Evolutionary conservation across 164 flowering plant species (phyloP).

Genomic region (Nymphaea colorata): DNA sequence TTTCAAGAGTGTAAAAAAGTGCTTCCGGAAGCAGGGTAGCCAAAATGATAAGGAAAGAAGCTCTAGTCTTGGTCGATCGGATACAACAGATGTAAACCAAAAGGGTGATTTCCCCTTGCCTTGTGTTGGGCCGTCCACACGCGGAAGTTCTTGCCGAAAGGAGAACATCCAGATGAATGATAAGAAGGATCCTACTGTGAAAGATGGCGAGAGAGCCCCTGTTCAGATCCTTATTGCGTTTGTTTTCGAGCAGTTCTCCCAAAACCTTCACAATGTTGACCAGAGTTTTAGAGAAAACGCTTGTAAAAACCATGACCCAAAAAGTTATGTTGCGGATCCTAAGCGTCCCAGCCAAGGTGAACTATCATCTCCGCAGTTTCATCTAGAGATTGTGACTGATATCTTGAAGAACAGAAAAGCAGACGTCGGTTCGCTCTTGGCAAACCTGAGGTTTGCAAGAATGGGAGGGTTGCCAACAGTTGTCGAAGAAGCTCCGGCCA

Average conservation of each 20-base stretch:
- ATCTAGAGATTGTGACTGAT: constrained; percentile 29
- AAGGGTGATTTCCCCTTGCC: background rate
- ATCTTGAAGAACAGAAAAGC: constrained; percentile 50
- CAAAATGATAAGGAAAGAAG: constrained; percentile 1
- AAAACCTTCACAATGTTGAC: constrained; percentile 52
- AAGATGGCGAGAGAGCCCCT: constrained; percentile 34
- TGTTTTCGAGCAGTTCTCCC: constrained; percentile 42
- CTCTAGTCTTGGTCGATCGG: background rate
- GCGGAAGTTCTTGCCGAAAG: constrained; percentile 13
- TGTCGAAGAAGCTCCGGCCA: constrained; percentile 39
- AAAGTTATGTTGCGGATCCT: constrained; percentile 7
- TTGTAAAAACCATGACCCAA: constrained; percentile 9
- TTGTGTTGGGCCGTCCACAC: constrained; percentile 3
- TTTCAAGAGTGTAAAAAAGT: constrained; percentile 42
- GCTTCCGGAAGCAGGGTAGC: constrained; percentile 28
- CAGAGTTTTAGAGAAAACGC: constrained; percentile 14
- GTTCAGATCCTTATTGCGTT: constrained; percentile 48
- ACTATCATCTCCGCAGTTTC: constrained; percentile 15
- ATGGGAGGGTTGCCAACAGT: constrained; percentile 70
- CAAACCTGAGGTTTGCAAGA: constrained; percentile 76
- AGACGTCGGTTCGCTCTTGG: constrained; percentile 49
- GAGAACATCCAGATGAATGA: constrained; percentile 10
- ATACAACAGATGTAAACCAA: background rate
- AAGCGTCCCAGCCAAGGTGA: background rate
- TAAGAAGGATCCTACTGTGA: constrained; percentile 11